Conservation (phyloP, 2,329 filamentous ascomycete species). For the Aureobasidium sp. region DNA sequence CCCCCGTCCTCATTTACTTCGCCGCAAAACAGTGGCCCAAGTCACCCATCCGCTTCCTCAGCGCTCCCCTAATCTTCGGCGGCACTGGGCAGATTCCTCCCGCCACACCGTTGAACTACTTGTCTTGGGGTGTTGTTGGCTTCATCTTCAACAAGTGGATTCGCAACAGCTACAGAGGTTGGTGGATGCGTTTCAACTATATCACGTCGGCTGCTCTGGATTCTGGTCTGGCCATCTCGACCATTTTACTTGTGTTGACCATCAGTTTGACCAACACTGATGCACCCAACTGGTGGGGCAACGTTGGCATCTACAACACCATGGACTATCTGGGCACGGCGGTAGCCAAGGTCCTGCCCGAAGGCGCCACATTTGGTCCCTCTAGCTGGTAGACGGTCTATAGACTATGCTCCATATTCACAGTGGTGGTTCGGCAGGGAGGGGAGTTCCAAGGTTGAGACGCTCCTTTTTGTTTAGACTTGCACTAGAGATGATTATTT, state of each 20-base stretch:
- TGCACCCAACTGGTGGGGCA: conserved; percentile 79
- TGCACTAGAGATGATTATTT: neutral
- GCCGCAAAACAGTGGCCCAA: conserved; percentile 9
- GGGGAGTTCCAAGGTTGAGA: neutral
- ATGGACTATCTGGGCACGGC: conserved; percentile 22
- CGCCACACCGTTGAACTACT: conserved; percentile 73
- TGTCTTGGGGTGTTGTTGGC: conserved; percentile 77
- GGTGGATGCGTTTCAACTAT: conserved; percentile 93
- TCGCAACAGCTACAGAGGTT: conserved; percentile 58
- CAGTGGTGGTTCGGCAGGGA: too few species aligned
- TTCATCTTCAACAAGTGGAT: conserved; percentile 75
- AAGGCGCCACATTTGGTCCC: conserved; percentile 10
- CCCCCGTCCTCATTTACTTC: conserved; percentile 63
- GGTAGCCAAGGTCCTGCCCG: conserved; percentile 15
- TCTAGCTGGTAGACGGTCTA: conserved; percentile 1
- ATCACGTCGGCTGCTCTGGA: conserved; percentile 76
- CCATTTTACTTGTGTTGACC: conserved; percentile 77
- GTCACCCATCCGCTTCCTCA: conserved; percentile 16
- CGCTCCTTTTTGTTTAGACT: neutral
- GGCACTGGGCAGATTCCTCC: conserved; percentile 80
- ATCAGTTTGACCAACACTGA: conserved; percentile 74
- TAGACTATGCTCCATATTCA: neutral
- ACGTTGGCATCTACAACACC: conserved; percentile 49
- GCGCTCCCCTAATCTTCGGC: conserved; percentile 65
- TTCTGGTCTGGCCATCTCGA: conserved; percentile 71